Conservation (phyloP, 164 flowering plant species). For the Tetracentron sinense region DNA sequence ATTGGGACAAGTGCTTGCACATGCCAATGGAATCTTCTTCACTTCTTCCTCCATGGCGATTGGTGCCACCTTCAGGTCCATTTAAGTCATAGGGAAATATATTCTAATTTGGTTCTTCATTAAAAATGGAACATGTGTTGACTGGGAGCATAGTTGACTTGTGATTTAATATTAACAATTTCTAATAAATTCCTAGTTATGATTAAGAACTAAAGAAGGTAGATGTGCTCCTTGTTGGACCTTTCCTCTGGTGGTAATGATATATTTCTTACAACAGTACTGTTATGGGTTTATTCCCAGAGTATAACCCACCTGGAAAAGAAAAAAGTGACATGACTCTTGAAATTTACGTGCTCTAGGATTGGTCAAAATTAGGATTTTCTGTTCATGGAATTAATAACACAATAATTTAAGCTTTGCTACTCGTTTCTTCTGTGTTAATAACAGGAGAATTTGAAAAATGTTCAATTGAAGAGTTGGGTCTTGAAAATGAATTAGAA, state of each 20-base stretch:
- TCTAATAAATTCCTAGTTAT: too few species aligned
- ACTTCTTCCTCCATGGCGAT: conserved; percentile 63
- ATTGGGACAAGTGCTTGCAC: conserved; percentile 70
- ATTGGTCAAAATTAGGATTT: too few species aligned
- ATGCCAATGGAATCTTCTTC: conserved; percentile 48
- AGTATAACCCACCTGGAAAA: too few species aligned
- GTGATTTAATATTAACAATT: background rate
- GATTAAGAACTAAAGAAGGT: too few species aligned
- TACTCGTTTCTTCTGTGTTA: background rate
- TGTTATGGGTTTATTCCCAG: background rate
- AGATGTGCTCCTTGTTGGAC: background rate
- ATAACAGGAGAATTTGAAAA: conserved; percentile 43
- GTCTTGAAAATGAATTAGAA: conserved; percentile 79
- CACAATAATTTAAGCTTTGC: background rate
- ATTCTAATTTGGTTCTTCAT: background rate
- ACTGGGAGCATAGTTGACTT: background rate
- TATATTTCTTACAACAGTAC: background rate
- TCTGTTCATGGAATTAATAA: too few species aligned
- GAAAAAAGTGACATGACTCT: too few species aligned
- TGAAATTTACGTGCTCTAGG: too few species aligned
- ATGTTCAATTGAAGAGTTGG: conserved; percentile 70
- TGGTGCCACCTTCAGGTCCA: conserved; percentile 56
- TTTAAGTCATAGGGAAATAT: background rate
- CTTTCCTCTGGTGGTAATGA: background rate
- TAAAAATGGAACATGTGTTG: background rate